Percentiles rank a stretch among this genome's conserved stretches.
phyloP scores from a whole-genome alignment of 2,329 filamentous ascomycete species.

The Sclerotinia spermophila region DNA sequence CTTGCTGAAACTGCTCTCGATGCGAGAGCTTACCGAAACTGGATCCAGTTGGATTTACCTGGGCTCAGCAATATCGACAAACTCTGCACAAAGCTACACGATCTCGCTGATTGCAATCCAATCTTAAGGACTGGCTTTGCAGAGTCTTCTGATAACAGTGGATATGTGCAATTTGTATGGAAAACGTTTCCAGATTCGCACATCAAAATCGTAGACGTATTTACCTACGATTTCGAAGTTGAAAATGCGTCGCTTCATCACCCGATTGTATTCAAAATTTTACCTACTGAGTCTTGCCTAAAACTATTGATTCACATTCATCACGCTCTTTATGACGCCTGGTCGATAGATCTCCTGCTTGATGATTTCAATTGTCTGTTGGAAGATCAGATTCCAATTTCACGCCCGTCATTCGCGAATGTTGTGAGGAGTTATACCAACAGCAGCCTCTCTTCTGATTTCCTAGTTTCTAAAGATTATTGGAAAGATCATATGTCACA shows the following conservation, averaged over 20 bases:
- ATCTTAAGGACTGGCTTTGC: slow-evolving; percentile 73
- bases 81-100: slow-evolving; percentile 48
- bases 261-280: slow-evolving; percentile 62
- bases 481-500: slow-evolving; percentile 66
- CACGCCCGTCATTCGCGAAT: slow-evolving; percentile 56
- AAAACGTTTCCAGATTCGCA: slow-evolving; percentile 43
- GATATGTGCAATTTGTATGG: slow-evolving; percentile 65
- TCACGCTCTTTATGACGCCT: slow-evolving; percentile 89
- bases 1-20: slow-evolving; percentile 66
- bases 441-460: slow-evolving; percentile 30
- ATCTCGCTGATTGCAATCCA: slow-evolving; percentile 54
- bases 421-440: slow-evolving; percentile 51
- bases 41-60: slow-evolving; percentile 57
- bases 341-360: slow-evolving; percentile 76
- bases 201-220: slow-evolving; percentile 39
- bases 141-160: slow-evolving; percentile 42
- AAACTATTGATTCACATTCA: slow-evolving; percentile 55
- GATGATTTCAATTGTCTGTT: slow-evolving; percentile 57
- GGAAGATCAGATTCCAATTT: slow-evolving; percentile 2
- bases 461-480: slow-evolving; percentile 52
- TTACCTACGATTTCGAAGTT: slow-evolving; percentile 42
- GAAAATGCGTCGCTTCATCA: slow-evolving; percentile 40
- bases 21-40: slow-evolving; percentile 69
- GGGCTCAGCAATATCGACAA: slow-evolving; percentile 36
- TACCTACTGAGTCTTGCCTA: slow-evolving; percentile 25